phyloP scores from a whole-genome alignment of 495 filamentous ascomycete genomes.

The Penicillium cinerascens region DNA sequence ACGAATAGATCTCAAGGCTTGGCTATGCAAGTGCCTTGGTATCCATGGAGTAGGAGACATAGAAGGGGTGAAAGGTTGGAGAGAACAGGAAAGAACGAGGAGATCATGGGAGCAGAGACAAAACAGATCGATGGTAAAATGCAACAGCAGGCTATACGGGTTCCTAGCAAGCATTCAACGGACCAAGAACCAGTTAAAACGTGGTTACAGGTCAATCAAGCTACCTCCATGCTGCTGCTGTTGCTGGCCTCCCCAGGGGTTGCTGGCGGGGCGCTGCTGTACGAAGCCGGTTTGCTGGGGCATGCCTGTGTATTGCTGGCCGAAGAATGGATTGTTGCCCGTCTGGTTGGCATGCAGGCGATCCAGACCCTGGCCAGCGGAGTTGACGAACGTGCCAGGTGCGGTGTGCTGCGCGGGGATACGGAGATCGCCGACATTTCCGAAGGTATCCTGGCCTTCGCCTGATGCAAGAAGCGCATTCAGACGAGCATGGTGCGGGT shows the following conservation, averaged over 20 bases:
- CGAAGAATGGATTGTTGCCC: conserved; percentile 89
- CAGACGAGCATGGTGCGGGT: conserved; percentile 79
- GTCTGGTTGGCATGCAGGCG: conserved; percentile 68
- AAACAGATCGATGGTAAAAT: not conserved
- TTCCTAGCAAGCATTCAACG: not conserved
- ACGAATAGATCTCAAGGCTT: not conserved
- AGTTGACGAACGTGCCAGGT: conserved; percentile 95
- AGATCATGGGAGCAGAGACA: not conserved
- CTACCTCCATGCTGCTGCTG: conserved; percentile 68
- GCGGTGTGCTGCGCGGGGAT: conserved; percentile 97
- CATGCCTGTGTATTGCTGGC: conserved; percentile 70
- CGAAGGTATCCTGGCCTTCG: conserved; percentile 95
- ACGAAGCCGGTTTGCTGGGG: conserved; percentile 45
- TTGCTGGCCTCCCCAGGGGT: conserved; percentile 68
- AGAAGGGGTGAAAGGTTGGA: not conserved
- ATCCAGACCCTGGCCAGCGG: conserved; percentile 72
- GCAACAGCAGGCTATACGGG: not conserved
- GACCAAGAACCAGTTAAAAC: not conserved
- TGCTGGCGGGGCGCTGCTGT: conserved; percentile 58
- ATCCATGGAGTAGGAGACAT: conserved; percentile 1
- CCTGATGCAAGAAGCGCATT: conserved; percentile 85
- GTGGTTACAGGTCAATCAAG: conserved; percentile 80
- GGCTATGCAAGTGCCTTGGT: conserved; percentile 12
- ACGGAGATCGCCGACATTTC: conserved; percentile 89
- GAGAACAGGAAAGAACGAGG: not conserved